phyloP scores from a whole-genome alignment of 805 yeast genomes.

The Suhomyces xylopsoci region DNA sequence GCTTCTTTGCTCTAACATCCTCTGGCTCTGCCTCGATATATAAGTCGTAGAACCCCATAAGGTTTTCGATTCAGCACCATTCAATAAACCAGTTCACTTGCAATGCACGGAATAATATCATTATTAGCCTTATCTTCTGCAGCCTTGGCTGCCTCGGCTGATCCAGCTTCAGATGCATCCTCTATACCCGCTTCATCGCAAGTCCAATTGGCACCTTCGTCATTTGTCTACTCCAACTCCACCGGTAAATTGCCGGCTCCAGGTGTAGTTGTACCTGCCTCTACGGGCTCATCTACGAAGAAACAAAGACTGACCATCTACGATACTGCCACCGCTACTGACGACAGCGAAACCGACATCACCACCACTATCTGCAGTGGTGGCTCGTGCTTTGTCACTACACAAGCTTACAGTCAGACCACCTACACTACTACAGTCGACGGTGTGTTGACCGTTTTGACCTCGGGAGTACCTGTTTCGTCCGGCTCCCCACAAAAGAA shows the following conservation, averaged over 20 bases:
- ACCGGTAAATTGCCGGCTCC: background rate
- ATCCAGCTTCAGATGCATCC: background rate
- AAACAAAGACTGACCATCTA: constrained; percentile 15
- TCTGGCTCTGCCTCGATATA: background rate
- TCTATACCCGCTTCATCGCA: constrained; percentile 1
- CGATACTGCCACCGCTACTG: constrained; percentile 24
- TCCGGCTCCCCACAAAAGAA: background rate
- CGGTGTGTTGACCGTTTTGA: constrained; percentile 38
- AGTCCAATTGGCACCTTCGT: constrained; percentile 8
- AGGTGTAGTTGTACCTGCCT: background rate
- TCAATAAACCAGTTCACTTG: background rate
- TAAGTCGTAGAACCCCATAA: background rate
- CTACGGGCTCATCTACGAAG: background rate
- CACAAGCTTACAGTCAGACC: constrained; percentile 27
- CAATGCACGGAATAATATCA: constrained; percentile 4
- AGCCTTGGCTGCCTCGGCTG: background rate
- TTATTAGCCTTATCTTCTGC: constrained; percentile 3
- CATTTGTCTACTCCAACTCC: constrained; percentile 2
- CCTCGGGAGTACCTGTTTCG: constrained; percentile 27
- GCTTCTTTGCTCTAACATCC: background rate
- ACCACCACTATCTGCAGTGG: constrained; percentile 32
- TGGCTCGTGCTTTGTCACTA: constrained; percentile 33
- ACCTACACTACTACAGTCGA: constrained; percentile 37
- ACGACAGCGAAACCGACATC: constrained; percentile 12
- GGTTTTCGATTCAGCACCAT: background rate